A percentile compares a stretch with the other conserved stretches of the same genome.
Evolutionary conservation across 805 yeast genomes (phyloP).

Genomic region (Yarrowia yakushimensis): DNA sequence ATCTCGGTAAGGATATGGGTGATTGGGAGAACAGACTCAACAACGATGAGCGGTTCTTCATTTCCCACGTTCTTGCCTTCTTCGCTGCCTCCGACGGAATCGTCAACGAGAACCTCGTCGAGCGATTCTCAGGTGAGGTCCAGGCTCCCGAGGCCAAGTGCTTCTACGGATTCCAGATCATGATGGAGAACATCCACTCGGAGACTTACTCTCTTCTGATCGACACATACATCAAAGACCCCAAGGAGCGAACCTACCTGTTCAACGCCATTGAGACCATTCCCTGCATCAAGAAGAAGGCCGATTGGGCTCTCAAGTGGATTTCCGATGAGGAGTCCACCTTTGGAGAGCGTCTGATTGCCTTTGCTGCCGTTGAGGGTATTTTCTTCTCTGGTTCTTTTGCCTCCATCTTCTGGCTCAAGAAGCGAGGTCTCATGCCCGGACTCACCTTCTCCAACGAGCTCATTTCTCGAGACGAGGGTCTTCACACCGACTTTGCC

Average conservation of each 20-base stretch:
- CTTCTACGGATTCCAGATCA: conserved; percentile 98
- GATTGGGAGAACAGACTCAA: conserved; percentile 91
- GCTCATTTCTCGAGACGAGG: conserved; percentile 97
- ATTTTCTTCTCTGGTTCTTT: conserved; percentile 97
- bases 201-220: conserved; percentile 94
- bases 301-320: conserved; percentile 99
- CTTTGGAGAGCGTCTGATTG: conserved; percentile 93
- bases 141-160: conserved; percentile 97
- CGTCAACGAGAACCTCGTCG: conserved; percentile 95
- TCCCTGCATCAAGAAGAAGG: conserved; percentile 95
- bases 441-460: conserved; percentile 98
- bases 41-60: conserved; percentile 88
- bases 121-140: conserved; percentile 95
- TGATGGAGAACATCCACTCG: conserved; percentile 98
- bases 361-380: conserved; percentile 99
- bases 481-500: conserved; percentile 97
- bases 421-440: conserved; percentile 98
- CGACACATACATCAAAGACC: conserved; percentile 94
- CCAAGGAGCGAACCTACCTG: conserved; percentile 83
- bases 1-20: conserved; percentile 80
- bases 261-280: conserved; percentile 95
- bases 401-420: conserved; percentile 97
- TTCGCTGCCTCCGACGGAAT: conserved; percentile 99
- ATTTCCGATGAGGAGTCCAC: conserved; percentile 81
- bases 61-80: conserved; percentile 91